Evolutionary conservation across 305 asterid species (phyloP), one percentile per base, ranked within the genome.

Genomic region (Fraxinus ornus): DNA sequence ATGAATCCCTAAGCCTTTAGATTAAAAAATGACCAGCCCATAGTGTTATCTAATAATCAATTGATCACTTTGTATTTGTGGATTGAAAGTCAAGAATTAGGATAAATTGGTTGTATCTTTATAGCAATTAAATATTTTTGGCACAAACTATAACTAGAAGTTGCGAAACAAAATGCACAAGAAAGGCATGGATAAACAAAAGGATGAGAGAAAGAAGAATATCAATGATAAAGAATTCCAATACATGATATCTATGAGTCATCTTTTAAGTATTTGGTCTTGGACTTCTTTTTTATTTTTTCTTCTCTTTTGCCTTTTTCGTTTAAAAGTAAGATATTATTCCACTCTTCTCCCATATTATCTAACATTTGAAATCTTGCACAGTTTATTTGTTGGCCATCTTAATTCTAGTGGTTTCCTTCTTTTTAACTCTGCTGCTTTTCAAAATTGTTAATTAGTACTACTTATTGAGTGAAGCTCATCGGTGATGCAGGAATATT

Each of bases 401-500:
- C 21, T 41, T 44, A 41, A 47, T 55, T 52, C 75, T 80, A 33
- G 64, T 15, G 55, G 37, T 80, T 74, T 79, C 49, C 1, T 78
- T 78, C 78, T 37, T 64, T 64, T 49, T 80, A n/a, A 35, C 30
- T 75, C 33, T 84, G 78, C 32, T 86, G 57, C 68, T 62, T 77
- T 60, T 55, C 81, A 78, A 71, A 57, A 57, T 68, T 35, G 62
- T 76, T 78, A 19, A 77, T 78, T 80, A 36, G 30, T 86, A 84
- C 82, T 80, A 81, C 68, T 81, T 79, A 60, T 60, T 73, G 78
- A 80, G 78, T 74, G 78, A 80, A 77, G 71, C 66, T 55, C 3
- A n/a, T 55, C 1, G 60, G 77, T 87, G 33, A 80, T 88, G 95
- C 98, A 94, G 99, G 93, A 87, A 85, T 90, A 81, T 33, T 93